These are phyloP conservation scores for Salmacisia buchloeana DNA, from an alignment of 1,284 basidiomycete species.

Conservation along the genomic window DNA sequence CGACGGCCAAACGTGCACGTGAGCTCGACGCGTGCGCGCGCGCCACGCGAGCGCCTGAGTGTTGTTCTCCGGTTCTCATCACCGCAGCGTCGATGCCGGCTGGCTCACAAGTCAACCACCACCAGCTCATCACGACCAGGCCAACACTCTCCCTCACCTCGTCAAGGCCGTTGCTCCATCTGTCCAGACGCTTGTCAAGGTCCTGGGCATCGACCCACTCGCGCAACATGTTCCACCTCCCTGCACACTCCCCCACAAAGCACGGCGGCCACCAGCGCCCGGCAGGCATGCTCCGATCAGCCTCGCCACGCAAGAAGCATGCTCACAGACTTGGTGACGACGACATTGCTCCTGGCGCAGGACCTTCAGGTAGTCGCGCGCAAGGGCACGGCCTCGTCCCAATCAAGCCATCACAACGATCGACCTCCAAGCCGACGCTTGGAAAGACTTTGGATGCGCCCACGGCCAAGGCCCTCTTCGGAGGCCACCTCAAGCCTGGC, in stretches of 20 bases:
- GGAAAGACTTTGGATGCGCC: constrained; percentile 2
- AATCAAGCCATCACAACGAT: not conserved
- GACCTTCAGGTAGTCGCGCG: not conserved
- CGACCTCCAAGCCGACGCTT: not conserved
- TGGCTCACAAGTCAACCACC: not conserved
- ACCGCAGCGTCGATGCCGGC: too few species aligned
- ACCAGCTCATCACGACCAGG: too few species aligned
- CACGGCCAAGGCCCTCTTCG: not conserved
- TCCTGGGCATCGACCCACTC: not conserved
- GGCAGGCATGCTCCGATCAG: not conserved
- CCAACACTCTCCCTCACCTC: too few species aligned
- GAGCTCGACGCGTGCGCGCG: too few species aligned
- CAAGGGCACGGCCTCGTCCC: not conserved
- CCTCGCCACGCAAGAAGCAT: constrained; percentile 7
- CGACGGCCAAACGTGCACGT: too few species aligned
- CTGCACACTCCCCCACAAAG: not conserved
- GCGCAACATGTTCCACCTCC: not conserved
- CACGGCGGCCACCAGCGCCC: not conserved
- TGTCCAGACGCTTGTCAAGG: not conserved
- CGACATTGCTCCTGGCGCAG: not conserved
- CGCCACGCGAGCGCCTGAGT: too few species aligned
- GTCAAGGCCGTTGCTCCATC: not conserved
- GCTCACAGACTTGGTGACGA: not conserved
- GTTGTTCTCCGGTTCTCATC: too few species aligned
- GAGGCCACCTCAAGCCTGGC: not conserved